Evolutionary conservation across 2,329 filamentous ascomycete species (phyloP).

Genomic region (Exophiala spinifera): DNA sequence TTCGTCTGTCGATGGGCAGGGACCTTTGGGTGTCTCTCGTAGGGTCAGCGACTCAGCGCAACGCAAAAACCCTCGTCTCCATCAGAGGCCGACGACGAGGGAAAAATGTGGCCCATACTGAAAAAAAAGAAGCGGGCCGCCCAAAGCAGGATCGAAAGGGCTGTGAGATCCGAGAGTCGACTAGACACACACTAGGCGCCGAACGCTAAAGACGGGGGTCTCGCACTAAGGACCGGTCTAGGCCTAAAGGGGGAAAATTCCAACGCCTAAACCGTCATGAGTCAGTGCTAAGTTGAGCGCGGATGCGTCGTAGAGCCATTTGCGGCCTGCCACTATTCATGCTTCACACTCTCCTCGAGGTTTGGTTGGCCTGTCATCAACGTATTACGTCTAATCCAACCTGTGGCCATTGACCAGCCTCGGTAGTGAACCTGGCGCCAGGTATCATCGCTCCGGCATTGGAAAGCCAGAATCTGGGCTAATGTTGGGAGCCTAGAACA

Average conservation of each 20-base stretch:
- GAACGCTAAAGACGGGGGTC: background rate
- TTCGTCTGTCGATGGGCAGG: too few species aligned
- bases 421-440: too few species aligned
- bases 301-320: background rate
- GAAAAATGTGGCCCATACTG: background rate
- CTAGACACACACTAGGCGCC: background rate
- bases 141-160: background rate
- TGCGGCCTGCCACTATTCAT: constrained; percentile 9
- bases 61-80: background rate
- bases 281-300: constrained; percentile 1
- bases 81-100: background rate
- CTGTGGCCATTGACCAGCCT: background rate
- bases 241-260: background rate
- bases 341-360: background rate
- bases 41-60: too few species aligned
- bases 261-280: constrained; percentile 12
- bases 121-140: background rate
- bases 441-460: too few species aligned
- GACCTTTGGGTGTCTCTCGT: too few species aligned
- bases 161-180: background rate
- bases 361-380: background rate
- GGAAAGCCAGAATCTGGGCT: too few species aligned
- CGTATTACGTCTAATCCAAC: background rate
- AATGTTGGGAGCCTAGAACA: too few species aligned
- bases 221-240: background rate